A percentile compares a stretch with the other conserved stretches of the same genome.
Conservation (phyloP, 768 basidiomycete species). For the Russula emetica region DNA sequence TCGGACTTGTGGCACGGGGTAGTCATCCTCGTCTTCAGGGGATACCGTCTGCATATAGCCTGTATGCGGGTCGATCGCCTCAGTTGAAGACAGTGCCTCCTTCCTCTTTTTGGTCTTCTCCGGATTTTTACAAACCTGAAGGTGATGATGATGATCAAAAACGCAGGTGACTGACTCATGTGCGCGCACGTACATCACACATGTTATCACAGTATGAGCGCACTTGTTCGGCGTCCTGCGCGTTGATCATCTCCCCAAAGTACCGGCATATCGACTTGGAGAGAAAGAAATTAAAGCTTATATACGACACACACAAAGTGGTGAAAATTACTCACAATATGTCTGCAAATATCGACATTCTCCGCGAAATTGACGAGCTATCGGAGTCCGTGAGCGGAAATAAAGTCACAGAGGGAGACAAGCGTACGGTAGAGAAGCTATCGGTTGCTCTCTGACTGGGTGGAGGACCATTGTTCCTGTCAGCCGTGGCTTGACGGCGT, state of each 20-base stretch:
- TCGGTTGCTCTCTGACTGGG: slow-evolving; percentile 65
- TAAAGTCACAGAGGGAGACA: slow-evolving; percentile 3
- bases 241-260: slow-evolving; percentile 68
- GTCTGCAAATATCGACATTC: slow-evolving; percentile 55
- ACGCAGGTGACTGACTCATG: background rate
- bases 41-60: slow-evolving; percentile 23
- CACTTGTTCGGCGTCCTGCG: slow-evolving; percentile 41
- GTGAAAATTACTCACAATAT: slow-evolving; percentile 50
- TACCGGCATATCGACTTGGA: slow-evolving; percentile 69
- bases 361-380: slow-evolving; percentile 57
- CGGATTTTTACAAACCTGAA: slow-evolving; percentile 73
- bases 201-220: slow-evolving; percentile 62
- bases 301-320: background rate
- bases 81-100: slow-evolving; percentile 45
- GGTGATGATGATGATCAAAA: background rate
- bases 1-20: slow-evolving; percentile 14
- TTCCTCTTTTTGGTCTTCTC: slow-evolving; percentile 54
- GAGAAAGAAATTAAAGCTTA: background rate
- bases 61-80: slow-evolving; percentile 32
- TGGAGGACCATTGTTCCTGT: slow-evolving; percentile 45
- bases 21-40: slow-evolving; percentile 34
- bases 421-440: slow-evolving; percentile 58
- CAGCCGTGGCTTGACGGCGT: slow-evolving; percentile 42
- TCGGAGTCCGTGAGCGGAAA: slow-evolving; percentile 32
- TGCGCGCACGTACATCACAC: slow-evolving; percentile 63